Base-by-base conservation (phyloP, 2,329 filamentous ascomycete genomes). In the Phialocephala subalpina region DNA sequence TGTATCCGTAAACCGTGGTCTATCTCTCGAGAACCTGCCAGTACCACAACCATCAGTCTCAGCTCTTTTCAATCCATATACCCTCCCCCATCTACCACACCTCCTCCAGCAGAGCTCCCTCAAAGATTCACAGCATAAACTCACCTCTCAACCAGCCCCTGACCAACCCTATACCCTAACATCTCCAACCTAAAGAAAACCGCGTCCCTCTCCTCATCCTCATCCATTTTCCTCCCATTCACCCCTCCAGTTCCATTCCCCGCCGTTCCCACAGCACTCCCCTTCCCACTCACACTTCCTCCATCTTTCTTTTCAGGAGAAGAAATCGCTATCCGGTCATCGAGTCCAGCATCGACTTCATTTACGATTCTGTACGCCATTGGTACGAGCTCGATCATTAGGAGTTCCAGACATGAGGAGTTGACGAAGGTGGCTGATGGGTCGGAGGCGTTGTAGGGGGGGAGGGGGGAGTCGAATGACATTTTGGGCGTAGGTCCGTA, bases 301-400 rank as follows among this genome's bases (percentile, higher is more conserved):
- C 65, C 69, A 27, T 18, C 35, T 49, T 18, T 64, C 29, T 63
- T 57, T 29, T 36, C 45, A 6, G 42, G 60, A 38, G 47, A 67
- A 20, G 47, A 67, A 25, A 38, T 7, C 33, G 25, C 9, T 64
- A 63, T 35, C 22, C 53, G 38, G 22, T 47, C 60, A 7, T 49
- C 61, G 2, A 59, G 16, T 6, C 42, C 25, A 3, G 60, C 58
- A 60, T 75, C 75, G 12, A 76, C 64, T 75, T 96, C 90, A 75
- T 90, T 87, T 25, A 93, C 90, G 68, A 98, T 86, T 70, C 96
- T 90, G 79, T 97, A 93, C 5, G 95, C 92, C 83, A 98, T 91
- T 45, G 96, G 96, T 18, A 99, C 96, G 63, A 99, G 88, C 82
- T 99, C 96, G 77, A 98, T 98, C 73, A 99, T 87, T 64, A 99